Percentiles rank a stretch among this genome's conserved stretches.
Conservation (phyloP, 2,329 filamentous ascomycete species). For the Exophiala aquamarina region DNA sequence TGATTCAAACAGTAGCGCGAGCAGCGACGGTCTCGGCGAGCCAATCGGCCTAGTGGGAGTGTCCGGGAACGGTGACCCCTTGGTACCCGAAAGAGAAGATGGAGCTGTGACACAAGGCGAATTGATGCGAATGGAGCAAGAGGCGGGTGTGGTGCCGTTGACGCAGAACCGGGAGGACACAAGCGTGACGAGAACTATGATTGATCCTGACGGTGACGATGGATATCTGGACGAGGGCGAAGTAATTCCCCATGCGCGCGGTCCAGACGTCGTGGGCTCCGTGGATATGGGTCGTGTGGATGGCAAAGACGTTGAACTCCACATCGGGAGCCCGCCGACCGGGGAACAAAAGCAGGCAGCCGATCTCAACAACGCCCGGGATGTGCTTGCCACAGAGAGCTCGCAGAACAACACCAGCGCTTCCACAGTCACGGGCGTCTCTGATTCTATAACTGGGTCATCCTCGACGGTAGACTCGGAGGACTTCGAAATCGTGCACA, state of each 20-base stretch:
- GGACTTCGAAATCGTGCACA: conserved; percentile 23
- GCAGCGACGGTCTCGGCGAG: conserved; percentile 18
- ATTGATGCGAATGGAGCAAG: conserved; percentile 80
- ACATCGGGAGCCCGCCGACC: conserved; percentile 29
- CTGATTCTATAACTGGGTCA: neutral
- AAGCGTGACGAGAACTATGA: conserved; percentile 29
- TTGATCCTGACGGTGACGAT: conserved; percentile 38
- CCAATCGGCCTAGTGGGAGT: conserved; percentile 13
- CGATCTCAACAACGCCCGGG: conserved; percentile 23
- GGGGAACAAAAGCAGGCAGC: conserved; percentile 12
- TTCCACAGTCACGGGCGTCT: neutral
- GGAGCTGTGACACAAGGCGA: conserved; percentile 77
- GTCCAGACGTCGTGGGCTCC: conserved; percentile 80
- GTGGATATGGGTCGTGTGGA: conserved; percentile 80
- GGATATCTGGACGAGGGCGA: conserved; percentile 49
- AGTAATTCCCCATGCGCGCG: conserved; percentile 69
- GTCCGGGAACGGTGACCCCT: conserved; percentile 11
- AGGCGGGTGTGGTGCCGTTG: conserved; percentile 73
- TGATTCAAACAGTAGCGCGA: conserved; percentile 13
- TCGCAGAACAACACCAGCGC: neutral
- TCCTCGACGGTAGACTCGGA: conserved; percentile 15
- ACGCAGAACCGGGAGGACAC: conserved; percentile 44
- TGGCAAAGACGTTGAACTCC: conserved; percentile 46
- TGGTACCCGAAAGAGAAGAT: conserved; percentile 37
- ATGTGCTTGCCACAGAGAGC: conserved; percentile 14